These are phyloP conservation scores for Escovopsis sp. DNA, from an alignment of 2,329 filamentous ascomycete species.

Conservation along the genomic window DNA sequence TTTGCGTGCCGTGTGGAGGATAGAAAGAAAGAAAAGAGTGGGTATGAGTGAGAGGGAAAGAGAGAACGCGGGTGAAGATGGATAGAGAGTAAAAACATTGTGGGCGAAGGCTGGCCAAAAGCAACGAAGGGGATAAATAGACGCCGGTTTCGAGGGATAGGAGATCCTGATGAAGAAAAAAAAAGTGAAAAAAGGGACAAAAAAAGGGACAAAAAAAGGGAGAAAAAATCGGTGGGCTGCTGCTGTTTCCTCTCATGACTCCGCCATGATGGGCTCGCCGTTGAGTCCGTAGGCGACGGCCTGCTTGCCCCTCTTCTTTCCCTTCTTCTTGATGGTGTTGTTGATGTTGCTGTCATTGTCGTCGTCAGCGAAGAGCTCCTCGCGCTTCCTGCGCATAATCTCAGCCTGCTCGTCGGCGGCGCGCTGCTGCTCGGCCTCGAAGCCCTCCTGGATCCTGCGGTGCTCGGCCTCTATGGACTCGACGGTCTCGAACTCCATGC, in stretches of 20 bases:
- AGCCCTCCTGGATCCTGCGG: conserved; percentile 29
- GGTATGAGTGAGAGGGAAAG: too few relatives aligned
- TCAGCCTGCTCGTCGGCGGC: conserved; percentile 32
- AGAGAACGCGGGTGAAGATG: too few relatives aligned
- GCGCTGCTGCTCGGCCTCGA: conserved; percentile 28
- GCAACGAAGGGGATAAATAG: too few relatives aligned
- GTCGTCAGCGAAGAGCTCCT: conserved; percentile 33
- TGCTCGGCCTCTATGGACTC: conserved; percentile 42
- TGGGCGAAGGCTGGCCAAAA: too few relatives aligned
- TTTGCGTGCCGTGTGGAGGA: too few relatives aligned
- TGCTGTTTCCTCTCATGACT: conserved; percentile 4
- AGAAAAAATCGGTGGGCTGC: too few relatives aligned
- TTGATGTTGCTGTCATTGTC: conserved; percentile 10
- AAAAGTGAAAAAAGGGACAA: not conserved
- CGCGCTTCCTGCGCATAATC: conserved; percentile 31
- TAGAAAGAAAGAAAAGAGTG: too few relatives aligned
- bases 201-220: not conserved
- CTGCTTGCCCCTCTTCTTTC: conserved; percentile 17
- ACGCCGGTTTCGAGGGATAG: too few relatives aligned
- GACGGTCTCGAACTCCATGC: conserved; percentile 38
- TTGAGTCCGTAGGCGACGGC: conserved; percentile 21
- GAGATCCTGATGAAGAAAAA: not conserved
- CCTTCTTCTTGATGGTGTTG: conserved; percentile 15
- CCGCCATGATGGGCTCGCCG: conserved; percentile 19
- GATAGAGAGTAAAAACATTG: too few relatives aligned